Base-by-base conservation (phyloP, 2,329 filamentous ascomycete species). In the Scopulariopsis brevicaulis region DNA sequence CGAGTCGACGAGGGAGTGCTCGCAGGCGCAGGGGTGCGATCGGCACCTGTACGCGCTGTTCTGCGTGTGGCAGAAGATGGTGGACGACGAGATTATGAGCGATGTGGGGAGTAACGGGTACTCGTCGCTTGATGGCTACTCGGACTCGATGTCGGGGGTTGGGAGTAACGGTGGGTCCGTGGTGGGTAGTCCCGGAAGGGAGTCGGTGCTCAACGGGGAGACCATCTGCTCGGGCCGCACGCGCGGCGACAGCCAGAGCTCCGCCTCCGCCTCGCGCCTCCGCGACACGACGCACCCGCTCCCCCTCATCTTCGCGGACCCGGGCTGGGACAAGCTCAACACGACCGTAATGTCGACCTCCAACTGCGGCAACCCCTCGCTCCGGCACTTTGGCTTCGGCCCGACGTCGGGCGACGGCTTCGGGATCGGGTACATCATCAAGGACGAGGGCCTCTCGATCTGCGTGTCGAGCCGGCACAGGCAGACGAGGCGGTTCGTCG, bases 401-500 rank as follows among this genome's bases (percentile, higher is more conserved):
- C 94, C 94, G 1, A 96, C 93, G 0, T 93, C 89, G 0, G 93
- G 86, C 2, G 91, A 96, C 63, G 94, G 94, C 0, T 97, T 97
- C 67, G 94, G 94, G 34, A 96, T 99, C 58, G 94, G 94, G 2
- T 99, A 99, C 74, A 97, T 99, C 66, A 96, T 99, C 80, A 99
- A 99, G 73, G 90, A 95, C 64, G 89, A 94, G 56, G 56, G 59
- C 40, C 62, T 64, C 60, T 90, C 86, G 53, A 93, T 99, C 61
- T 97, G 94, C 70, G 91, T 92, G 0, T 89, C 87, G 15, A 94
- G 88, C 66, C 96, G 96, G 73, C 94, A 99, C 70, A 78, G 94
- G 48, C 94, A 99, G 74, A 99, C 94, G 0, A 85, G 85, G 64
- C 86, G 94, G 6, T 95, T 94, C 67, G 84, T 97, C 60, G 90